A percentile compares a stretch with the other conserved stretches of the same genome.
Evolutionary conservation across 2,329 filamentous ascomycete species (phyloP).

Genomic region (Diaporthe eres): DNA sequence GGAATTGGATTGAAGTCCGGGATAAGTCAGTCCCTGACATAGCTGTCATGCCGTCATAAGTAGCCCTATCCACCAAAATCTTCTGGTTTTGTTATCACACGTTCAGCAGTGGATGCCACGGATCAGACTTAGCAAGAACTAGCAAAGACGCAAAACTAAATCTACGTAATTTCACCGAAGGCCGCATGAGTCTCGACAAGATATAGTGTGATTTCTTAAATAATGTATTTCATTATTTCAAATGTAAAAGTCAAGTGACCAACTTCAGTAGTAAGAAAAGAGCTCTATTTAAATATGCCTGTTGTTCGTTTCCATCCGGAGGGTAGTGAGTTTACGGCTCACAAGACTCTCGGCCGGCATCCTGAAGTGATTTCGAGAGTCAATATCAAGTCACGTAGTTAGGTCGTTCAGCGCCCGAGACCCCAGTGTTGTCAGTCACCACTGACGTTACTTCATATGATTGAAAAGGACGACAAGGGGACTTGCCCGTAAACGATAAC

Average conservation of each 20-base stretch:
- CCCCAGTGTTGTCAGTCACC: neutral
- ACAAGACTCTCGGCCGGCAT: too few species aligned
- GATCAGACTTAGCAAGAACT: too few species aligned
- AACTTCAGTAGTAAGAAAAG: rapidly evolving
- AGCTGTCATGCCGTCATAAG: neutral
- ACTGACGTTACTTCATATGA: neutral
- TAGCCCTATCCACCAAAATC: neutral
- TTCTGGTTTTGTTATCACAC: neutral
- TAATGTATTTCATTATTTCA: too few species aligned
- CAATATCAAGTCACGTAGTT: too few species aligned
- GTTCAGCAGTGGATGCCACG: rapidly evolving
- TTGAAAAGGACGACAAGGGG: neutral
- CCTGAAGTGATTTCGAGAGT: too few species aligned
- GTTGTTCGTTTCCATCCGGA: too few species aligned
- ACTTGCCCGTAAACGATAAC: neutral
- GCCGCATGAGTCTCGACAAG: neutral
- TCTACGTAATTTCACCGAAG: neutral
- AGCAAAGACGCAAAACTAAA: too few species aligned
- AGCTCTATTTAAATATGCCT: too few species aligned
- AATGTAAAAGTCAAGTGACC: too few species aligned
- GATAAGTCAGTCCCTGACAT: neutral
- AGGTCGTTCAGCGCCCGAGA: neutral
- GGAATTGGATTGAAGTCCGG: conserved; percentile 55
- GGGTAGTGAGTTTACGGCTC: too few species aligned
- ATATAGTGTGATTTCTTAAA: neutral